Evolutionary conservation across 2,329 filamentous ascomycete species (phyloP).

Genomic region (Blumeria hordei): DNA sequence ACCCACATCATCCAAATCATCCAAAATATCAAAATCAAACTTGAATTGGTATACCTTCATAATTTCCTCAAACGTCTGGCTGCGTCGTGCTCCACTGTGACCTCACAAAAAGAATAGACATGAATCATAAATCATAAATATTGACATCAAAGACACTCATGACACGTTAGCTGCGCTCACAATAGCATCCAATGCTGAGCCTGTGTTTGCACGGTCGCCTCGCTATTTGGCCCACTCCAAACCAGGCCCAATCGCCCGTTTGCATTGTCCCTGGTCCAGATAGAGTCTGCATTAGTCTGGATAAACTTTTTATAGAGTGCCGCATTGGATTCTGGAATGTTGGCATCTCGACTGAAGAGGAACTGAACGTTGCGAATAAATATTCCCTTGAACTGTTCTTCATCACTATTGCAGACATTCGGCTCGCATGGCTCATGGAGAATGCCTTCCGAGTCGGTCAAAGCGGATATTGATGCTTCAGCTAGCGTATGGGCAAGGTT

Average conservation of each 20-base stretch:
- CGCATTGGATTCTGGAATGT: conserved; percentile 20
- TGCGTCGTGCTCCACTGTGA: too few relatives aligned
- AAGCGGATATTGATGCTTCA: conserved; percentile 22
- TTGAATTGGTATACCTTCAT: too few relatives aligned
- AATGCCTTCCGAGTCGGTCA: conserved; percentile 23
- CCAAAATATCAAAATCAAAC: too few relatives aligned
- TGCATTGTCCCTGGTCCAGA: conserved; percentile 36
- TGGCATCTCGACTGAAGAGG: conserved; percentile 20
- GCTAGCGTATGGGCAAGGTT: conserved; percentile 28
- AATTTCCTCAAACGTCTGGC: background rate
- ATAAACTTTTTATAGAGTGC: conserved; percentile 29
- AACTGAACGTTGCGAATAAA: conserved; percentile 31
- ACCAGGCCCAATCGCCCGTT: conserved; percentile 29
- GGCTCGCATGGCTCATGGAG: conserved; percentile 30
- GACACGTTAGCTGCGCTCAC: conserved; percentile 22
- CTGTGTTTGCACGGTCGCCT: conserved; percentile 33
- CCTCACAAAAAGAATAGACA: conserved; percentile 4
- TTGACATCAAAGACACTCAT: conserved; percentile 44
- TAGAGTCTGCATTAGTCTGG: conserved; percentile 33
- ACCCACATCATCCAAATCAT: background rate
- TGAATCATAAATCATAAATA: background rate
- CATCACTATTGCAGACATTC: conserved; percentile 20
- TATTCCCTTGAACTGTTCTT: conserved; percentile 13
- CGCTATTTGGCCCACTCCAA: conserved; percentile 37
- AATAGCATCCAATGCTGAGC: too few relatives aligned